phyloP scores from a whole-genome alignment of 2,329 filamentous ascomycete species.

The Penicillium sp. region DNA sequence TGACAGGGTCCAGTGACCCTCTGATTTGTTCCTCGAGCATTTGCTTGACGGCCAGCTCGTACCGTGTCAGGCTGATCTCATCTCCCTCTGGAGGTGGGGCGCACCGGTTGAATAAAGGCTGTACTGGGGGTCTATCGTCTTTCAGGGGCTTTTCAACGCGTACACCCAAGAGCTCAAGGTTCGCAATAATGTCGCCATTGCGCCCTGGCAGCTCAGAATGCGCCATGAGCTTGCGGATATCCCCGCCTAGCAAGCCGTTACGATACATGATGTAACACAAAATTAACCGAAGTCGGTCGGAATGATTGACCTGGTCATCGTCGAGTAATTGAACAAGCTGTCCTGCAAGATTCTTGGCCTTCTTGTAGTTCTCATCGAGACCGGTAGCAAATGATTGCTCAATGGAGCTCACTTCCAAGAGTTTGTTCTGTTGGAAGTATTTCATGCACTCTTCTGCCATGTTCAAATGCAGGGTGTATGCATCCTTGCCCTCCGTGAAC shows the following conservation, averaged over 20 bases:
- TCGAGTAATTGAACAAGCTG: constrained; percentile 86
- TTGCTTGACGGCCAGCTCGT: constrained; percentile 76
- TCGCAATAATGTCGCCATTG: constrained; percentile 72
- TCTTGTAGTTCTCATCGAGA: constrained; percentile 86
- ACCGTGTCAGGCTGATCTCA: constrained; percentile 84
- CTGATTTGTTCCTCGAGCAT: constrained; percentile 74
- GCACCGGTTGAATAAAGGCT: constrained; percentile 73
- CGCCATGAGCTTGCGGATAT: constrained; percentile 79
- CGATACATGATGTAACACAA: constrained; percentile 83
- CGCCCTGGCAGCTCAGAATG: constrained; percentile 77
- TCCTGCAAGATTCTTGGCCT: constrained; percentile 85
- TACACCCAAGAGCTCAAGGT: constrained; percentile 77
- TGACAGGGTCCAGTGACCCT: constrained; percentile 64
- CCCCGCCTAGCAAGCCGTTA: constrained; percentile 79
- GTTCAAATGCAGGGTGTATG: constrained; percentile 88
- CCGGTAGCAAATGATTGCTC: constrained; percentile 93
- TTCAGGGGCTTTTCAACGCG: constrained; percentile 72
- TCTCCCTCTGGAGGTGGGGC: constrained; percentile 60
- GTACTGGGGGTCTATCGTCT: constrained; percentile 66
- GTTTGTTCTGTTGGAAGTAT: constrained; percentile 79
- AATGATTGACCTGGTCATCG: constrained; percentile 69
- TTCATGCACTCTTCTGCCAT: constrained; percentile 99
- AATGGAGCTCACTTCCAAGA: constrained; percentile 81
- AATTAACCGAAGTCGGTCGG: constrained; percentile 81
- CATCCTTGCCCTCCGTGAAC: constrained; percentile 93